phyloP scores from a whole-genome alignment of 345 rosid species.

The Excoecaria agallocha region DNA sequence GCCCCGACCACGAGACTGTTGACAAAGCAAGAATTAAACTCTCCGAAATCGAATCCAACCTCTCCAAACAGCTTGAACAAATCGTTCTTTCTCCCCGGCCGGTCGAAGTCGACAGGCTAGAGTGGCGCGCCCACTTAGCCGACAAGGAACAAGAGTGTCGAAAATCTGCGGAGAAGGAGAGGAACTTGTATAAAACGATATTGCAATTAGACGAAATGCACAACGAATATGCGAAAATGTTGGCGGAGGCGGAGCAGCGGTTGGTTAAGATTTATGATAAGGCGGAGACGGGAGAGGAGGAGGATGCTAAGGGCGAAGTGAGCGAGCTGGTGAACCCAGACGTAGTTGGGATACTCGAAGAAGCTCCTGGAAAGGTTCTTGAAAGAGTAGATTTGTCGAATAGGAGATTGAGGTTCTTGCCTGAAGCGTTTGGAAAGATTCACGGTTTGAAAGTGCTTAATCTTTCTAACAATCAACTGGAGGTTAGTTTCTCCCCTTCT shows the following conservation, averaged over 20 bases:
- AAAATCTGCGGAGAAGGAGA: constrained; percentile 57
- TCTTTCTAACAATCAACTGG: constrained; percentile 68
- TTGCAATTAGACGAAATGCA: constrained; percentile 81
- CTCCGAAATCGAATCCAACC: constrained; percentile 48
- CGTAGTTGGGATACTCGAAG: constrained; percentile 57
- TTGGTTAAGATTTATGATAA: constrained; percentile 66
- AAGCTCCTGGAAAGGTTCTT: constrained; percentile 49
- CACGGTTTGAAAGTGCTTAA: constrained; percentile 56
- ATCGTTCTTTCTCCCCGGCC: constrained; percentile 66
- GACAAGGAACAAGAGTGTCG: constrained; percentile 63
- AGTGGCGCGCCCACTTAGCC: constrained; percentile 52
- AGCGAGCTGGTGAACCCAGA: constrained; percentile 44
- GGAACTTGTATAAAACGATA: constrained; percentile 41
- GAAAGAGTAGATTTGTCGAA: constrained; percentile 71
- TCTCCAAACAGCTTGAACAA: constrained; percentile 70
- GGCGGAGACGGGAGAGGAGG: constrained; percentile 32
- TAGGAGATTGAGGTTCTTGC: constrained; percentile 52
- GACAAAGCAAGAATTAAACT: constrained; percentile 66
- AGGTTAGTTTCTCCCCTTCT: constrained; percentile 36
- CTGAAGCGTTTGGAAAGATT: constrained; percentile 83
- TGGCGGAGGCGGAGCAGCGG: constrained; percentile 76
- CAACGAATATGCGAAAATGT: constrained; percentile 62
- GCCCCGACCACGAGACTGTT: constrained; percentile 89
- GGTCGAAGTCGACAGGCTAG: constrained; percentile 41
- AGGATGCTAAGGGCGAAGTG: constrained; percentile 22